Base-by-base conservation (phyloP, 495 filamentous ascomycete genomes). In the Penicillium atrosanguineum region DNA sequence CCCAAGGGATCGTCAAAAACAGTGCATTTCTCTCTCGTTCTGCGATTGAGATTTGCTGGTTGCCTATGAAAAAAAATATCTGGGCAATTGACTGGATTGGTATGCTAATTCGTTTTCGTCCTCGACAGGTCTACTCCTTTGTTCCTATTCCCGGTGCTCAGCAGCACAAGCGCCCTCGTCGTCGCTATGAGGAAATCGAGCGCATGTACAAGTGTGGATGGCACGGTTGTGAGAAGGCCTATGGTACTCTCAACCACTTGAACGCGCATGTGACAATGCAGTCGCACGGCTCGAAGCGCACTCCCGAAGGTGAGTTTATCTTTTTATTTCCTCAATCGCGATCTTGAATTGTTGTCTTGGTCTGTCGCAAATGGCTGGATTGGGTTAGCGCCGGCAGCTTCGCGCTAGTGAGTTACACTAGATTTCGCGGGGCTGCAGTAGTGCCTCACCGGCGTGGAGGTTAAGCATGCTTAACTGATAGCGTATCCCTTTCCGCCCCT, bases 161-260 rank as follows among this genome's bases (percentile, higher is more conserved):
- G 65, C 94, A 98, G 69, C 92, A 97, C 71, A 98, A 98, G 79
- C 85, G 94, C 43, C 94, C 94, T 19, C 85, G 94, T 59, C 83
- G 94, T 57, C 84, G 94, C 29, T 98, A 96, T 63, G 94, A 98
- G 74, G 94, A 98, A 69, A 98, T 98, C 65, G 94, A 98, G 78
- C 87, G 94, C 53, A 98, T 98, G 94, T 98, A 98, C 76, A 97
- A 96, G 72, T 98, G 94, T 73, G 94, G 94, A 9, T 97, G 91
- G 89, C 89, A 96, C 55, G 92, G 92, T 5, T 98, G 94, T 68
- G 94, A 97, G 67, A 97, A 97, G 72, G 93, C 93, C 12, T 97
- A 97, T 63, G 93, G 93, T 50, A 97, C 93, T 21, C 74, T 97
- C 50, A 97, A 97, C 68, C 93, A 97, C 68, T 69, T 97, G 61